A percentile compares a stretch with the other conserved stretches of the same genome.
phyloP scores from a whole-genome alignment of 2,329 filamentous ascomycete genomes.

The Ophiocordyceps robertsii region DNA sequence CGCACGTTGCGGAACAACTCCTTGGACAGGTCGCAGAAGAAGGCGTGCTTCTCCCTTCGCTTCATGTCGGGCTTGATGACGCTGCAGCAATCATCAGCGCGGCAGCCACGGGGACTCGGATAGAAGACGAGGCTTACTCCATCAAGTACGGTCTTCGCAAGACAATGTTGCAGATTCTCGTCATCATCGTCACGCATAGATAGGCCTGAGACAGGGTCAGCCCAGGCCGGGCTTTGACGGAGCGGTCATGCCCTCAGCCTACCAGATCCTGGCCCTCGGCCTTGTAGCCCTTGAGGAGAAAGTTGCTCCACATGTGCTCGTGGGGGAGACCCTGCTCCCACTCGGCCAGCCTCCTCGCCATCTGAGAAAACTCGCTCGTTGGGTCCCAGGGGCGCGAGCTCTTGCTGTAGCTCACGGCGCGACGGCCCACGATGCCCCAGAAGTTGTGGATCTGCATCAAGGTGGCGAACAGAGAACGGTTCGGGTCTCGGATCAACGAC shows the following conservation, averaged over 20 bases:
- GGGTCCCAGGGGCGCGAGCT: slow-evolving; percentile 31
- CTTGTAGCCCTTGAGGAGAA: slow-evolving; percentile 30
- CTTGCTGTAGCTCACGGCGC: slow-evolving; percentile 30
- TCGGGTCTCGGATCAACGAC: slow-evolving; percentile 24
- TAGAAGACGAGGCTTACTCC: slow-evolving; percentile 23
- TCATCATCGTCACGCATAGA: slow-evolving; percentile 39
- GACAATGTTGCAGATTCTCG: slow-evolving; percentile 42
- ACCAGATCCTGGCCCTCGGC: slow-evolving; percentile 35
- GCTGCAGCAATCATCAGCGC: slow-evolving; percentile 13
- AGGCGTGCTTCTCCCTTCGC: slow-evolving; percentile 20
- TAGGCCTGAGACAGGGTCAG: slow-evolving; percentile 27
- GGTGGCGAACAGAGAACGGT: slow-evolving; percentile 39
- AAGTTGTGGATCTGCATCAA: slow-evolving; percentile 41
- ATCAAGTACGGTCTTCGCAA: slow-evolving; percentile 38
- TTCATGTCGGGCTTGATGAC: slow-evolving; percentile 28
- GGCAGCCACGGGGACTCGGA: background rate
- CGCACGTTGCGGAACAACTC: slow-evolving; percentile 36
- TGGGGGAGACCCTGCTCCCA: slow-evolving; percentile 36
- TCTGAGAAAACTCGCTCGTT: slow-evolving; percentile 31
- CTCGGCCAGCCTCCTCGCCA: slow-evolving; percentile 26
- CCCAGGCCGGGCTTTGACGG: background rate
- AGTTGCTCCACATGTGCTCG: slow-evolving; percentile 32
- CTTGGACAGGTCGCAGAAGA: slow-evolving; percentile 28
- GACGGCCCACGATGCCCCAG: slow-evolving; percentile 38
- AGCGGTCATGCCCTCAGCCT: background rate